phyloP scores from a whole-genome alignment of 345 rosid genomes.

The Salix dunnii region DNA sequence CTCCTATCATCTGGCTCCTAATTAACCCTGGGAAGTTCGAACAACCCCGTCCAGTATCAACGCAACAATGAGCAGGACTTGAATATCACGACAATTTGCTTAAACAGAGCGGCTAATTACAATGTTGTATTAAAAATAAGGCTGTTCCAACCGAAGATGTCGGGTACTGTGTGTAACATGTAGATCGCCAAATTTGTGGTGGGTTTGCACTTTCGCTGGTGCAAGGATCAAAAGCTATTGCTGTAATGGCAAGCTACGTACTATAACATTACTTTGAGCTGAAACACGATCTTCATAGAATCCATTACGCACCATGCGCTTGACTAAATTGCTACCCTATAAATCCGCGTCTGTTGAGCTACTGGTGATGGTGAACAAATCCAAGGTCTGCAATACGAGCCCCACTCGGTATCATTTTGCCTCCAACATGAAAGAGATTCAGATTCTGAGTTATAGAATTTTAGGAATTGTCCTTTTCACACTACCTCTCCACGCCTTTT shows the following conservation, averaged over 20 bases:
- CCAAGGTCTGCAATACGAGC: background rate
- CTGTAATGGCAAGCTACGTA: background rate
- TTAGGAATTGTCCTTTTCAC: background rate
- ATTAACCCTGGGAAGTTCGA: background rate
- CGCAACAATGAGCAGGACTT: background rate
- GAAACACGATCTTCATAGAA: constrained; percentile 14
- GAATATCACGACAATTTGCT: background rate
- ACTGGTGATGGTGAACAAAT: constrained; percentile 3
- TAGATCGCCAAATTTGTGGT: constrained; percentile 5
- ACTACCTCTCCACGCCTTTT: background rate
- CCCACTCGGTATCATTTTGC: constrained; percentile 19
- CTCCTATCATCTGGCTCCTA: background rate
- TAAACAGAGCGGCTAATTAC: background rate
- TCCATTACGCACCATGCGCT: constrained; percentile 13
- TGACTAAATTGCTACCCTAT: background rate
- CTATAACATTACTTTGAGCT: background rate
- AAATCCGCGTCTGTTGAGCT: background rate
- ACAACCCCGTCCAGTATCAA: background rate
- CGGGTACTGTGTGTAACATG: background rate
- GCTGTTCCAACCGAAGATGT: background rate
- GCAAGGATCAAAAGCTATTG: background rate
- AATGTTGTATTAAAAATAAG: background rate
- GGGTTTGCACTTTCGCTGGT: constrained; percentile 3
- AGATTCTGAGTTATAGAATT: background rate
- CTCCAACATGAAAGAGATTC: constrained; percentile 5